Percentiles rank a stretch among this genome's conserved stretches.
Conservation (phyloP, 2,329 filamentous ascomycete species). For the Colletotrichum limetticola region DNA sequence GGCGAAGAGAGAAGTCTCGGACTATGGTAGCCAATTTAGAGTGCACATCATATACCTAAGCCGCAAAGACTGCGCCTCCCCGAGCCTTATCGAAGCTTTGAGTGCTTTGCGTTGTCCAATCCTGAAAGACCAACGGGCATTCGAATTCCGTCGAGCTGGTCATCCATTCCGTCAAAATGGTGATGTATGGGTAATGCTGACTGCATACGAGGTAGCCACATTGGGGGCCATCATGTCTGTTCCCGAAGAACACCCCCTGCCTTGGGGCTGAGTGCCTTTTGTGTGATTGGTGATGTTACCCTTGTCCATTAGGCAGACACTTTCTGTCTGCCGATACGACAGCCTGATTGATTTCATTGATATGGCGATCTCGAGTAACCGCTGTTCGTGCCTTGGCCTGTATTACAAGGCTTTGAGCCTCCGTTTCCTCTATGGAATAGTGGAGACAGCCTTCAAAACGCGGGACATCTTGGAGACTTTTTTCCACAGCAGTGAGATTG, state of each 20-base stretch:
- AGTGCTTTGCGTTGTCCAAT: not conserved
- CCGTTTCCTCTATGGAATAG: not conserved
- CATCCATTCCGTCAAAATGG: not conserved
- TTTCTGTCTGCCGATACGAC: not conserved
- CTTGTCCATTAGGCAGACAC: not conserved
- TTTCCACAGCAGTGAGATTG: not conserved
- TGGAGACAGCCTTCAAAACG: not conserved
- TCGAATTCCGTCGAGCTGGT: not conserved
- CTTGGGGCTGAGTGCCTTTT: not conserved
- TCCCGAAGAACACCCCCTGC: not conserved
- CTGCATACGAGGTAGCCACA: not conserved
- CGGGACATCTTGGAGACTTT: not conserved
- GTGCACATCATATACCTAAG: too few species aligned
- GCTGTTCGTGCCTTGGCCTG: not conserved
- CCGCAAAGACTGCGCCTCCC: not conserved
- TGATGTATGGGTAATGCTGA: not conserved
- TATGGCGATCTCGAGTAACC: not conserved
- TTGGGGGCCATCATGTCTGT: not conserved
- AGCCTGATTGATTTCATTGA: not conserved
- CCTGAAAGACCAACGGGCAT: not conserved
- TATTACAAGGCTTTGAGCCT: not conserved
- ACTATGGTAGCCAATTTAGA: not conserved
- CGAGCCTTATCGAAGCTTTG: not conserved
- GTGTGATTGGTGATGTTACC: not conserved
- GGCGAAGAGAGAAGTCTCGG: not conserved